Base-by-base conservation (phyloP, 2,329 filamentous ascomycete genomes). In the Capronia coronata region DNA sequence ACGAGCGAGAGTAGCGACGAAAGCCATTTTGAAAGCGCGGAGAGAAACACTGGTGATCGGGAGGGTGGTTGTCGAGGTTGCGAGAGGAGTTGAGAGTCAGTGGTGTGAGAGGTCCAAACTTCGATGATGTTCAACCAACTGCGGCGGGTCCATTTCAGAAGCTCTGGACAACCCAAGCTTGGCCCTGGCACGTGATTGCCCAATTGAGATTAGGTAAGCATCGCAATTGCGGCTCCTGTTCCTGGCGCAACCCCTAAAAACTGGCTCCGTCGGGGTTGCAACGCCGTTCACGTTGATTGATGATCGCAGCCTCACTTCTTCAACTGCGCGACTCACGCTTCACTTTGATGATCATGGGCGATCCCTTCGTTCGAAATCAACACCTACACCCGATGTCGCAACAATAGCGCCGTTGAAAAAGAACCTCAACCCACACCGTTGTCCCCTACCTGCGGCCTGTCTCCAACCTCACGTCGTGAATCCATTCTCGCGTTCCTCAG, bases 71-170 rank as follows among this genome's bases (percentile, higher is more conserved):
- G 30, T 45, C 38, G 43, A 49, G 25, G 25, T 45, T 10, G 21
- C 29, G 25, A 14, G 35, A n/a, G n/a, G 29, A 41, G 21, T n/a
- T 22, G 38, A 14, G 11, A 25, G 38, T 25, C 22, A 13, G 50
- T 54, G 48, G 50, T 53, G 54, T 56, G 50, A 51, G 50, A 16
- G 30, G 21, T 23, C 27, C 27, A 46, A 50, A 37, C 29, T 37
- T 37, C 14, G 3, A 18, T 37, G 14, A 37, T 37, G 34, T 18
- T 37, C 7, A 37, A 19, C 14, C 34, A 37, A 37, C 34, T 37
- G 34, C 34, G 34, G 34, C 13, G 34, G 34, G 16, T 37, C 34
- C 34, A 13, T 6, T 18, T 37, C 5, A 18, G 34, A 37, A 34
- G 34, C 34, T 37, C n/a, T 37, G 34, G 34, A 37, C 34, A 37